Conservation (phyloP, 257 asterid genomes). For the Lycium ferocissimum region DNA sequence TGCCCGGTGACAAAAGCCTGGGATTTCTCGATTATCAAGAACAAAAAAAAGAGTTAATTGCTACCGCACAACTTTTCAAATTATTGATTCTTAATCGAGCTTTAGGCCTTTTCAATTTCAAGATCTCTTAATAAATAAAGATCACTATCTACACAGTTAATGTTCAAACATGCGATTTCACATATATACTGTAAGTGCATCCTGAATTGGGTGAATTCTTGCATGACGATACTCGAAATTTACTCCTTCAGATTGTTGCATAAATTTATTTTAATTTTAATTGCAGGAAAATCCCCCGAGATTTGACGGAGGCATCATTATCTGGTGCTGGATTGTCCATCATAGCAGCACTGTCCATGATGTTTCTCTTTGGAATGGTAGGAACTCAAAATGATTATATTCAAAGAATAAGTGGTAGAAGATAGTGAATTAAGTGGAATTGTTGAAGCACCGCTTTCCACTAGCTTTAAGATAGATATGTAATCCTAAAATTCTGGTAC, state of each 20-base stretch:
- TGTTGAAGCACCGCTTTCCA: constrained; percentile 13
- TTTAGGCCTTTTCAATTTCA: neutral
- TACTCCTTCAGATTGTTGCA: neutral
- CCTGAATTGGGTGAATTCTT: neutral
- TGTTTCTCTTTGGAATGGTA: constrained; percentile 95
- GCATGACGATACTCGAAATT: neutral
- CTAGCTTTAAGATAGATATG: neutral
- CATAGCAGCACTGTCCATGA: constrained; percentile 78
- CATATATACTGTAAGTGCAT: neutral
- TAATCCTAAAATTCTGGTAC: neutral
- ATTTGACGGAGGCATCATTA: constrained; percentile 88
- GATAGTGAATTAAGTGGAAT: constrained; percentile 10
- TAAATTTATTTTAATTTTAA: constrained; percentile 20
- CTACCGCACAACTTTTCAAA: neutral
- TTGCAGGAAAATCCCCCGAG: constrained; percentile 89
- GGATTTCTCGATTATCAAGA: neutral
- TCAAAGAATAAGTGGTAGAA: neutral
- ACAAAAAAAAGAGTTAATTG: too few species aligned
- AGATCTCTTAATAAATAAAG: neutral
- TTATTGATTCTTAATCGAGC: neutral
- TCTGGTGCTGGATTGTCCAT: constrained; percentile 97
- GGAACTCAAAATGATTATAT: constrained; percentile 35
- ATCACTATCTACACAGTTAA: neutral
- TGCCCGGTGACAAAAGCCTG: neutral
- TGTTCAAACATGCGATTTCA: too few species aligned